Evolutionary conservation across 345 rosid genomes (phyloP).

Genomic region (Eucalyptus microcorys): DNA sequence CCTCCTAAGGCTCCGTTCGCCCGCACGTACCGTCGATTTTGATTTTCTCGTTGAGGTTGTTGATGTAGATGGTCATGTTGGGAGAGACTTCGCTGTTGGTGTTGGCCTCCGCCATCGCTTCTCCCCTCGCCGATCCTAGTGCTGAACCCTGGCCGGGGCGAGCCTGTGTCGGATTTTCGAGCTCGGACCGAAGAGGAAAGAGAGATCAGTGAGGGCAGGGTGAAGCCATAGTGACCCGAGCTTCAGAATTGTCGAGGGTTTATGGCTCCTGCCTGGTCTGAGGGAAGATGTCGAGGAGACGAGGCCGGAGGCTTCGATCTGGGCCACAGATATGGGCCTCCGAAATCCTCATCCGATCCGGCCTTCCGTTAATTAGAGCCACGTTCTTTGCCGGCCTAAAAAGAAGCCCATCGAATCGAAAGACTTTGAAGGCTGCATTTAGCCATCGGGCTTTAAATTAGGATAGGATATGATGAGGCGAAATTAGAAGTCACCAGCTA

Average conservation of each 20-base stretch:
- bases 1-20: neutral
- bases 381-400: neutral
- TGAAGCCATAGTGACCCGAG: neutral
- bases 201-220: neutral
- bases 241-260: neutral
- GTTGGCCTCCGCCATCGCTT: constrained; percentile 31
- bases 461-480: accelerated
- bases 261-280: neutral
- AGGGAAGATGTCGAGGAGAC: neutral
- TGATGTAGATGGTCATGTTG: constrained; percentile 85
- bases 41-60: constrained; percentile 95
- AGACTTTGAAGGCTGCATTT: neutral
- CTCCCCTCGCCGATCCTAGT: neutral
- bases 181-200: neutral
- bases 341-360: neutral
- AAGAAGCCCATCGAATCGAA: neutral
- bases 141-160: neutral
- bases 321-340: neutral
- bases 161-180: neutral
- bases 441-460: accelerated
- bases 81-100: constrained; percentile 26
- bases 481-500: neutral
- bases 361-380: neutral
- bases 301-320: neutral
- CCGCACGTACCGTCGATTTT: constrained; percentile 58